Evolutionary conservation across 257 asterid genomes (phyloP).

Genomic region (Capsicum pubescens): DNA sequence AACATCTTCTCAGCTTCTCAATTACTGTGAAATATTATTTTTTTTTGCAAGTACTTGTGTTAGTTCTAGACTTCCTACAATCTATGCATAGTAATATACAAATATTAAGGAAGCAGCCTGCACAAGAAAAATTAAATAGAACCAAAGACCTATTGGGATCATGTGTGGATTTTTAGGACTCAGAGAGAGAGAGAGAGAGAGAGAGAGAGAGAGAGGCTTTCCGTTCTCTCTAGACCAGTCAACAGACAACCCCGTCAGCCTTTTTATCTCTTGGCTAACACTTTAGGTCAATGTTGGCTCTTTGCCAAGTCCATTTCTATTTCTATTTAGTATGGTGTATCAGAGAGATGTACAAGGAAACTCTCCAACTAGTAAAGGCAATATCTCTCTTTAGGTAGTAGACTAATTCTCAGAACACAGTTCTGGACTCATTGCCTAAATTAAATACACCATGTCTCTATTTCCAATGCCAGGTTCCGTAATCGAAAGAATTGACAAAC

Average conservation of each 20-base stretch:
- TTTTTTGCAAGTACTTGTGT: not conserved
- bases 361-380: not conserved
- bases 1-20: constrained; percentile 3
- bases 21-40: not conserved
- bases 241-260: constrained; percentile 2
- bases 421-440: constrained; percentile 19
- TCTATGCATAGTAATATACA: not conserved
- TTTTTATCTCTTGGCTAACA: constrained; percentile 2
- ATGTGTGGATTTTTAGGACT: not conserved
- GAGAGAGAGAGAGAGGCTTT: not conserved
- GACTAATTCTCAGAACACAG: not conserved
- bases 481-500: not conserved
- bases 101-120: not conserved
- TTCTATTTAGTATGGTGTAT: not conserved
- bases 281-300: not conserved
- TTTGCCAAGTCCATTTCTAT: not conserved
- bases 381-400: not conserved
- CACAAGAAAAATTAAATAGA: not conserved
- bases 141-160: not conserved
- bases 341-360: not conserved
- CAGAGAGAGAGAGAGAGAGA: not conserved
- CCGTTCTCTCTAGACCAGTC: constrained; percentile 7
- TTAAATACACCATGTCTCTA: not conserved
- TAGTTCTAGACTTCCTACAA: not conserved
- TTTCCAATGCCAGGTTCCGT: not conserved